Conservation (phyloP, 768 basidiomycete species). For the Pleurotus platypus region DNA sequence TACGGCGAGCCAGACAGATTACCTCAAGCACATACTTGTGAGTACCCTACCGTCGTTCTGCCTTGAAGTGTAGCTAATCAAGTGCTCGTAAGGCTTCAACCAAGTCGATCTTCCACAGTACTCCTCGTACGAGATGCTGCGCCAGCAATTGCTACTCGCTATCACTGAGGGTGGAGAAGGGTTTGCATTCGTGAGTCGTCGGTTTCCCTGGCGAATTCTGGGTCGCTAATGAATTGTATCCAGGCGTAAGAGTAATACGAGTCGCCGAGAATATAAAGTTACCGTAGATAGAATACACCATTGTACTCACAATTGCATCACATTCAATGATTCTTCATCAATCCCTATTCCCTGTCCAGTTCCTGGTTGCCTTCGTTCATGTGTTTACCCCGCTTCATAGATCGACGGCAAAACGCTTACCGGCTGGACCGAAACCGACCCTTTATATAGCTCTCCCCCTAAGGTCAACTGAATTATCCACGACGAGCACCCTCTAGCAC, state of each 20-base stretch:
- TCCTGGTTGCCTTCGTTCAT: background rate
- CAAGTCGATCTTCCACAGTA: conserved; percentile 94
- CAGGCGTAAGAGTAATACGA: no score
- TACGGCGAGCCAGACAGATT: conserved; percentile 83
- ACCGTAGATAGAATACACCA: background rate
- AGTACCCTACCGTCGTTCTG: conserved; percentile 21
- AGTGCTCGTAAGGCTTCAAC: conserved; percentile 67
- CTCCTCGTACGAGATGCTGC: conserved; percentile 93
- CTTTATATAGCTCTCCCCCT: conserved; percentile 1
- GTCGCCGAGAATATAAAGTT: background rate
- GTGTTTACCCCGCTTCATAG: background rate
- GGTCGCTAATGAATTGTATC: background rate
- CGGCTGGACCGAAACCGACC: conserved; percentile 7
- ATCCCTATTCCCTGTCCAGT: background rate
- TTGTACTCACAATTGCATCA: background rate
- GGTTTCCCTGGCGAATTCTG: background rate
- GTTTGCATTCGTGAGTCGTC: conserved; percentile 66
- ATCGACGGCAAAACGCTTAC: background rate
- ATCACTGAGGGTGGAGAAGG: conserved; percentile 97
- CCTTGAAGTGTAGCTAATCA: conserved; percentile 11
- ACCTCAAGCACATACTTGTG: conserved; percentile 89
- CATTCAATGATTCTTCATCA: background rate
- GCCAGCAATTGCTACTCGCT: conserved; percentile 84
- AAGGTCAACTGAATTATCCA: background rate
- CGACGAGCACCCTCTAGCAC: background rate